Evolutionary conservation across 73 alveolate species (phyloP).

Genomic region (Uronychia setigera): DNA sequence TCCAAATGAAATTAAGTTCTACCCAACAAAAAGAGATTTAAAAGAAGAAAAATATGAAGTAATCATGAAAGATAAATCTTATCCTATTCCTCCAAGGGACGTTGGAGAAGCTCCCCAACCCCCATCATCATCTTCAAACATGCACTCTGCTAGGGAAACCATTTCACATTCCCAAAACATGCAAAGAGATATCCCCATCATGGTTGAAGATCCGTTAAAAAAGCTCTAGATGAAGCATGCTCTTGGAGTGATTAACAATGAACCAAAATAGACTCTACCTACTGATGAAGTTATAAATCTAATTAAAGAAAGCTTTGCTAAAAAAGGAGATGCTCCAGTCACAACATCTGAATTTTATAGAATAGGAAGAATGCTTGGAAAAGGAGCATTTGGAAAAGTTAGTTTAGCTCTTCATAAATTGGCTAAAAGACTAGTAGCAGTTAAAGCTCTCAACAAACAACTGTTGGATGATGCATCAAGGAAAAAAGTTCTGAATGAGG

Average conservation of each 20-base stretch:
- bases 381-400: not conserved
- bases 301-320: not conserved
- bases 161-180: not conserved
- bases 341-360: not conserved
- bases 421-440: not conserved
- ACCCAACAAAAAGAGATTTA: not conserved
- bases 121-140: not conserved
- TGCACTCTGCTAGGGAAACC: not conserved
- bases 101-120: not conserved
- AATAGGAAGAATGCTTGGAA: not conserved
- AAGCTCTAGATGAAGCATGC: not conserved
- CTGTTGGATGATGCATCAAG: constrained; percentile 85
- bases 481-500: constrained; percentile 88
- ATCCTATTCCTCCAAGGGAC: not conserved
- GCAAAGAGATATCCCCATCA: not conserved
- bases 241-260: not conserved
- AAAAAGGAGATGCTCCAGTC: not conserved
- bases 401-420: not conserved
- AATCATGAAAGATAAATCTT: not conserved
- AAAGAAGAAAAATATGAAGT: not conserved
- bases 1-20: not conserved
- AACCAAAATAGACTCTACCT: not conserved
- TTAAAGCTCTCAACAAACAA: not conserved
- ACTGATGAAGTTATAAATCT: not conserved
- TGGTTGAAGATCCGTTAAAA: not conserved